These are phyloP conservation scores for Metschnikowia hibisci DNA, from an alignment of 805 yeast species.

Conservation along the genomic window DNA sequence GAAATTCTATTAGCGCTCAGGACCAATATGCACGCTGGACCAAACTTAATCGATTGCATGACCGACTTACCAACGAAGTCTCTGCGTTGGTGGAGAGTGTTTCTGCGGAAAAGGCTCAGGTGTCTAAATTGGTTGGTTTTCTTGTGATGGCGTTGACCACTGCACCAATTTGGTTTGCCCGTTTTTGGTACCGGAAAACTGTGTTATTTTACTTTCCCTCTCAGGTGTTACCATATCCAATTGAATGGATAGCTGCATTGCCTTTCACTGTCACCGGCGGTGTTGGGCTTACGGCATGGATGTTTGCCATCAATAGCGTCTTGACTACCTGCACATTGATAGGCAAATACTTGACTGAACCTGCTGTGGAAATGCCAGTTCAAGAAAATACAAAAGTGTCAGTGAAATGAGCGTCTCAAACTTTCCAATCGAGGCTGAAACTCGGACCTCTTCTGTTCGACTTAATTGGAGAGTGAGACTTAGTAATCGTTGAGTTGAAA, in stretches of 20 bases:
- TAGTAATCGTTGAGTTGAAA: no score
- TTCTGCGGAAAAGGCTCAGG: slow-evolving; percentile 28
- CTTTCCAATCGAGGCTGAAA: background rate
- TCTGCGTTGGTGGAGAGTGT: slow-evolving; percentile 39
- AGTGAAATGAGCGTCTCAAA: background rate
- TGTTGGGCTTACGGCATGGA: slow-evolving; percentile 57
- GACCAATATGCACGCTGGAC: slow-evolving; percentile 97
- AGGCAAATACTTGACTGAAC: slow-evolving; percentile 17
- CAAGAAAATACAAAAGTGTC: background rate
- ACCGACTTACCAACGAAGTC: slow-evolving; percentile 52
- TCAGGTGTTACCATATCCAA: slow-evolving; percentile 50
- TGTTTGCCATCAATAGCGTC: slow-evolving; percentile 39
- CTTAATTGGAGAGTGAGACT: no score
- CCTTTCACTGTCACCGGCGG: slow-evolving; percentile 64
- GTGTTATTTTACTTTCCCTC: slow-evolving; percentile 58
- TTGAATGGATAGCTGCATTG: slow-evolving; percentile 57
- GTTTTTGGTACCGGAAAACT: slow-evolving; percentile 49
- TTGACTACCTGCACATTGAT: slow-evolving; percentile 17
- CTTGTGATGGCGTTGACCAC: slow-evolving; percentile 39
- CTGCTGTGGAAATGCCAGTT: slow-evolving; percentile 15
- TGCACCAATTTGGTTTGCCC: slow-evolving; percentile 45
- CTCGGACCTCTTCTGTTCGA: no score
- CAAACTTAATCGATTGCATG: slow-evolving; percentile 71
- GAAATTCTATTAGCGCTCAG: slow-evolving; percentile 71
- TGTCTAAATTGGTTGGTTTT: slow-evolving; percentile 32